Evolutionary conservation across 116 monocot species (phyloP), one percentile per base, ranked within the genome.

Genomic region (Papilionanthe hybrid): DNA sequence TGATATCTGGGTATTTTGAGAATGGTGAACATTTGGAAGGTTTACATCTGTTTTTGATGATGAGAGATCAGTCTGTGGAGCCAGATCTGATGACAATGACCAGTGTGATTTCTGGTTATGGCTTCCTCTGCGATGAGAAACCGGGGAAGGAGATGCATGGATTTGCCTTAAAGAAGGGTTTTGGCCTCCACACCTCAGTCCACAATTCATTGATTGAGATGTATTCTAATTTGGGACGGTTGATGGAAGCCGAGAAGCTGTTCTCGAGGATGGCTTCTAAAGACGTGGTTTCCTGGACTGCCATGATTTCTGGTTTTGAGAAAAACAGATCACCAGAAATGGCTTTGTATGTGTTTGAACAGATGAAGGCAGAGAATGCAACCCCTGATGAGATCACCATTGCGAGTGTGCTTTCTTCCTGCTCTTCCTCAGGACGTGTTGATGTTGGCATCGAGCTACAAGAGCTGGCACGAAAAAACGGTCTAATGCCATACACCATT

Each of bases 301-400:
- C 91, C 7, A 91, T 96, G 93, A 91, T 96, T 77, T 93, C 90
- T 43, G 87, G 91, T 28, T 93, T 87, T 28, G 96, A 91, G 74
- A 91, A 84, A 73, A 91, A 90, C 49, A 77, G 83, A 5, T 81
- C 55, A 8, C 87, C 93, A 11, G 83, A 80, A 12, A 77, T 80
- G 72, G 93, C 96, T 66, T 73, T 96, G 42, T 83, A 90, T 55
- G 18, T 84, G 25, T 96, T 83, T 28, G 42, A 82, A 20, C 79
- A 91, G 65, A 90, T 93, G 89, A 86, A 82, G 79, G 23, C 57
- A 0, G 79, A 81, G 17, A 72, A 80, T 28, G 76, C 85, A 18
- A 22, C 22, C 29, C 86, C 90, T n/a, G 96, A 91, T 78, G 86
- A 86, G 56, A 78, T 86, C 72, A 91, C 91, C 1, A 29, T 88